A percentile compares a stretch with the other conserved stretches of the same genome.
Conservation (phyloP, 805 yeast species). For the Hanseniaspora clermontiae region DNA sequence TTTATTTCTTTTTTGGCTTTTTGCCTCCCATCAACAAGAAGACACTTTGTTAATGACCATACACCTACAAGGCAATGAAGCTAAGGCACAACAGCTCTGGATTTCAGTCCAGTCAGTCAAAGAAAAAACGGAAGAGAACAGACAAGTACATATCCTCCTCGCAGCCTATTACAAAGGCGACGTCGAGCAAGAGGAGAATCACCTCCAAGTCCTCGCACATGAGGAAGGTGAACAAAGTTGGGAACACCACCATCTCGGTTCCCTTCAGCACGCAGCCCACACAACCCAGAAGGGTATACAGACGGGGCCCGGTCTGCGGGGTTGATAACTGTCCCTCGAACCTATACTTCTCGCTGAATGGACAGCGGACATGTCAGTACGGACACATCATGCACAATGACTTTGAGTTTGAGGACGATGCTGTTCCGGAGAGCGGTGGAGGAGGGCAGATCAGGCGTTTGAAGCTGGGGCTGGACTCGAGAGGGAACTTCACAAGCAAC, state of each 20-base stretch:
- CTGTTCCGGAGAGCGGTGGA: conserved; percentile 27
- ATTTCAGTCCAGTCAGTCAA: neutral
- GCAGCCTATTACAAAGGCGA: neutral
- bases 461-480: conserved; percentile 32
- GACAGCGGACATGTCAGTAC: conserved; percentile 70
- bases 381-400: conserved; percentile 84
- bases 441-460: conserved; percentile 30
- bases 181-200: neutral
- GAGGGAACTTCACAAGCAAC: conserved; percentile 28
- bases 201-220: neutral
- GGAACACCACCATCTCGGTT: neutral
- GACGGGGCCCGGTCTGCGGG: conserved; percentile 76
- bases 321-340: conserved; percentile 76
- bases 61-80: neutral
- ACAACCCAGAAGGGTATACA: conserved; percentile 32
- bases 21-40: neutral
- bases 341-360: conserved; percentile 60
- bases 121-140: neutral
- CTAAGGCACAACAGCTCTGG: conserved; percentile 1
- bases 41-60: neutral
- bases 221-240: neutral
- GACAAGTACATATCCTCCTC: neutral
- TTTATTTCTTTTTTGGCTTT: neutral
- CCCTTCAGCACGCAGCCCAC: conserved; percentile 1
- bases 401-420: conserved; percentile 68